Base-by-base conservation (phyloP, 192 early-diverging fungal species). In the Backusella australiensis region DNA sequence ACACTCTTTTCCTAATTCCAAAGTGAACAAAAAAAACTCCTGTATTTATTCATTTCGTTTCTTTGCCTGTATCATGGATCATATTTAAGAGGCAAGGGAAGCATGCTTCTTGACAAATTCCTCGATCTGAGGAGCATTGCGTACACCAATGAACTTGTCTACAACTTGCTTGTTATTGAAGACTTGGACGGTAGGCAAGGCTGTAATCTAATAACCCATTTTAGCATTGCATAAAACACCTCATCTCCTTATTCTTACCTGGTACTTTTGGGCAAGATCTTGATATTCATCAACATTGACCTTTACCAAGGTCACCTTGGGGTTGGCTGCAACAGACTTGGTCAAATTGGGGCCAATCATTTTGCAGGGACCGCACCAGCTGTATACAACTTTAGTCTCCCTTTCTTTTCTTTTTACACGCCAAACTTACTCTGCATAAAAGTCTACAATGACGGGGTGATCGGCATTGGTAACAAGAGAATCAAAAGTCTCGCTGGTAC, bases 341-440 rank as follows among this genome's bases (percentile, higher is more conserved):
- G 87, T 79, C 26, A 97, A 81, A 26, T 91, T 77, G 21, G 94
- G 94, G 8, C 87, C 90, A 7, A 97, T 81, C 79, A 93, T 82
- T 46, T 89, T 90, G 84, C 95, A 97, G 17, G 94, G 94, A 65
- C 90, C 88, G 79, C 94, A 96, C 95, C 95, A 97, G 39, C 91
- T 90, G 63, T 32, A 36, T 2, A 4, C n/a, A 81, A 21, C 19
- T 46, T 36, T 23, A 26, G 32, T 65, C 19, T 17, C n/a, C 26
- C 12, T 46, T 11, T 8, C n/a, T 46, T 56, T 26, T 53, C 6
- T 0, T 32, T 32, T 66, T 23, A 21, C 12, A 32, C 32, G 32
- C 39, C 1, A 59, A n/a, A 9, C 86, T 82, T 83, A 93, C 91
- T 87, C 78, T 71, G 93, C 93, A 69, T 93, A 89, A 80, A 95